A percentile compares a stretch with the other conserved stretches of the same genome.
Conservation (phyloP, 2,329 filamentous ascomycete species). For the Colletotrichum chlorophyti region DNA sequence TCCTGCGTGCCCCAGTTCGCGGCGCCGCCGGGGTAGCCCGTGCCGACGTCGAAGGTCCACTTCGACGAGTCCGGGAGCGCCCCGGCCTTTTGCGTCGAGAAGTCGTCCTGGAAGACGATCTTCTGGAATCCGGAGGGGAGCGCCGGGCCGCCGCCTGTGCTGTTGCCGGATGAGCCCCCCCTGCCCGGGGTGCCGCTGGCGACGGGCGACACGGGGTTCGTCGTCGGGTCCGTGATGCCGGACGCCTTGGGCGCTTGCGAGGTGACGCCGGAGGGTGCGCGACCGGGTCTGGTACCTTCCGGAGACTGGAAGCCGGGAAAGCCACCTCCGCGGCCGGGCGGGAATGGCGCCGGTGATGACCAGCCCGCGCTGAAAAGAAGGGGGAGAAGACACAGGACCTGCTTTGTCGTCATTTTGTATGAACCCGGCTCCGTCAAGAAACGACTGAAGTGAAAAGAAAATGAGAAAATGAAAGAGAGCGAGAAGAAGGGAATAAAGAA, state of each 20-base stretch:
- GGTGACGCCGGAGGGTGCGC: background rate
- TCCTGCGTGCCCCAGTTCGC: constrained; percentile 57
- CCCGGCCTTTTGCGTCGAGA: constrained; percentile 34
- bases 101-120: constrained; percentile 39
- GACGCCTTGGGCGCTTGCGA: background rate
- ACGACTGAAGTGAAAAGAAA: background rate
- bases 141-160: background rate
- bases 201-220: background rate
- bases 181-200: background rate
- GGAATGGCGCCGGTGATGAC: constrained; percentile 8
- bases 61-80: constrained; percentile 44
- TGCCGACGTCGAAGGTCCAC: constrained; percentile 54
- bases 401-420: constrained; percentile 19
- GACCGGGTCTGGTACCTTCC: background rate
- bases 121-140: constrained; percentile 31
- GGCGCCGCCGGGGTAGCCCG: constrained; percentile 52
- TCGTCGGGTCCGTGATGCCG: background rate
- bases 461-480: background rate
- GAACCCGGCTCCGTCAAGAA: constrained; percentile 2
- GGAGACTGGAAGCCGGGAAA: background rate
- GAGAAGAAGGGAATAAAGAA: background rate
- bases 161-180: background rate
- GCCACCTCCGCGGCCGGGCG: background rate
- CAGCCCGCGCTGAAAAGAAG: constrained; percentile 18
- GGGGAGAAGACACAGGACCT: constrained; percentile 16